A percentile compares a stretch with the other conserved stretches of the same genome.
These are phyloP conservation scores for Nelumbo lutea DNA, from an alignment of 164 flowering plant genomes.

Conservation along the genomic window DNA sequence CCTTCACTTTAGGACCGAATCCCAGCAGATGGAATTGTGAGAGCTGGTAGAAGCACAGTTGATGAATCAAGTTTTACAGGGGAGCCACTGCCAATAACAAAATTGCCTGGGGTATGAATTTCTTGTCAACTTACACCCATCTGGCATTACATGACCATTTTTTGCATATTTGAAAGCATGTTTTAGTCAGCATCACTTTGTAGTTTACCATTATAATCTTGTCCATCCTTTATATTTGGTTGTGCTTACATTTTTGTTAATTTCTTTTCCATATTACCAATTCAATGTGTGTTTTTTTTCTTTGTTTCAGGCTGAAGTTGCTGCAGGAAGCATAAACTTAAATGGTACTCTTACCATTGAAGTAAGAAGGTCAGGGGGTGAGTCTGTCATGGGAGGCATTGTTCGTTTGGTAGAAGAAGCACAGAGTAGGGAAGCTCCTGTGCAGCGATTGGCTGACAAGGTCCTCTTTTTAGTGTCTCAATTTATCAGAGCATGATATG, in stretches of 20 bases:
- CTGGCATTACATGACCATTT: background rate
- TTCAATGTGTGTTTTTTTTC: background rate
- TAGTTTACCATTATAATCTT: background rate
- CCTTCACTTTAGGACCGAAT: conserved; percentile 67
- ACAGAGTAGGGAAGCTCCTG: conserved; percentile 96
- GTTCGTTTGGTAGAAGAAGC: conserved; percentile 96
- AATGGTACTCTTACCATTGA: conserved; percentile 92
- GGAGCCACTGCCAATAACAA: conserved; percentile 93
- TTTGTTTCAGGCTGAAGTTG: conserved; percentile 67
- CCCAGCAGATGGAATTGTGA: conserved; percentile 95
- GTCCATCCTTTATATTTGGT: background rate
- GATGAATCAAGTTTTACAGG: conserved; percentile 98
- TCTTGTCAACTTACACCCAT: background rate
- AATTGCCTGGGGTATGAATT: conserved; percentile 76
- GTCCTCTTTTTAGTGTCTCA: conserved; percentile 24
- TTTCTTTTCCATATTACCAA: background rate
- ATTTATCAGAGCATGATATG: background rate
- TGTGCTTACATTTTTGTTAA: too few relatives aligned
- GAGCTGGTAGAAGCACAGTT: conserved; percentile 91
- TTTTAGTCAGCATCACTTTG: background rate
- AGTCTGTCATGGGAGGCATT: conserved; percentile 87
- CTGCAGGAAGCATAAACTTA: conserved; percentile 92
- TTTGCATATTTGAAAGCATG: background rate
- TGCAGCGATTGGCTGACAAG: conserved; percentile 96
- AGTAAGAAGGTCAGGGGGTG: conserved; percentile 93